Evolutionary conservation across 257 asterid genomes (phyloP).

Genomic region (Fraxinus excelsior): DNA sequence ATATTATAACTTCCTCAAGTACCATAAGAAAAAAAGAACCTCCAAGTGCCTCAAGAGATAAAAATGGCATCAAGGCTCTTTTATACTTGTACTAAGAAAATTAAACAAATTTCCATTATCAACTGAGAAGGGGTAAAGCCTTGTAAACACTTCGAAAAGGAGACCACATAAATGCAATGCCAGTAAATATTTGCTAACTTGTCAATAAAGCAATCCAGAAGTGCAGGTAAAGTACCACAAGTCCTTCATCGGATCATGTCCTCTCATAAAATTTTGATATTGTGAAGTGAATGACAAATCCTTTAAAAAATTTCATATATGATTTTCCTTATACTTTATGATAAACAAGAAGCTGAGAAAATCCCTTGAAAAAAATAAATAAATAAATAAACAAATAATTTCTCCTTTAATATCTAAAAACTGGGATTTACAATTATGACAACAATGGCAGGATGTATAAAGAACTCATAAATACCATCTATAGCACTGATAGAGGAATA

Average conservation of each 20-base stretch:
- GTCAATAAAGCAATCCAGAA: neutral
- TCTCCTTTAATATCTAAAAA: neutral
- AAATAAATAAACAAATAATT: neutral
- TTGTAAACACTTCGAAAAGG: neutral
- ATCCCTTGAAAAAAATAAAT: neutral
- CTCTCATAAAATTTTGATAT: neutral
- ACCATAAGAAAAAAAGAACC: neutral
- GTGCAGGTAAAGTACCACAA: neutral
- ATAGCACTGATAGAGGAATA: conserved; percentile 1
- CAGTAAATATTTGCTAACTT: neutral
- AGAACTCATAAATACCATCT: neutral
- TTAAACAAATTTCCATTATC: neutral
- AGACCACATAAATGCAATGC: neutral
- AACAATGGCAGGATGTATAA: neutral
- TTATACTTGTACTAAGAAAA: neutral
- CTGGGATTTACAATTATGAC: neutral
- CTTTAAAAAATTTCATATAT: neutral
- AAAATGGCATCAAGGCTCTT: neutral
- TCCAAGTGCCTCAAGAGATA: neutral
- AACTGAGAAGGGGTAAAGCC: neutral
- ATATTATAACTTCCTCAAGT: conserved; percentile 4
- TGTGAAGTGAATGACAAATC: neutral
- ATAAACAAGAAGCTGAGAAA: neutral
- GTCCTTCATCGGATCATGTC: neutral
- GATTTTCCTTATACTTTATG: neutral